Percentiles rank a stretch among this genome's conserved stretches.
Evolutionary conservation across 371 early-diverging fungal species (phyloP).

Genomic region (Massospora cicadina): DNA sequence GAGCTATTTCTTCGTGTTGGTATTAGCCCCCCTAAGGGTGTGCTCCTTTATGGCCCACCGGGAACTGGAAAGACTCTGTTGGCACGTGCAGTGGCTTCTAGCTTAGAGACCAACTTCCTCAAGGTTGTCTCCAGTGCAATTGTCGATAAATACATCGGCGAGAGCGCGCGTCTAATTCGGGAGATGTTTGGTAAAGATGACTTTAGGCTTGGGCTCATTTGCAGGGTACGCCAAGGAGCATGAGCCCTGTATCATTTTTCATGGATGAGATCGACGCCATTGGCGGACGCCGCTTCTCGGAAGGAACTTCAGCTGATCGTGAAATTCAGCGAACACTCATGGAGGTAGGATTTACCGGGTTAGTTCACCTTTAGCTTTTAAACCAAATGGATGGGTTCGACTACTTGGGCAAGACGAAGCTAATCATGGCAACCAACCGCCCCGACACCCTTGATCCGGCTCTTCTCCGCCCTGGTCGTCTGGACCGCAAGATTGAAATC

Average conservation of each 20-base stretch:
- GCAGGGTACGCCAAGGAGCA: conserved; percentile 93
- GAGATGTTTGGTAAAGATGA: conserved; percentile 86
- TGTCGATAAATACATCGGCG: conserved; percentile 99
- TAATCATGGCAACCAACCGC: conserved; percentile 99
- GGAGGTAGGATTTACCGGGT: conserved; percentile 34
- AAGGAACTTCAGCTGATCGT: conserved; percentile 98
- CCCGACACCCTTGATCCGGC: conserved; percentile 99
- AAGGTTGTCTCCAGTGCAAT: conserved; percentile 95
- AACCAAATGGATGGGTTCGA: conserved; percentile 99
- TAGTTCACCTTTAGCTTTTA: conserved; percentile 35
- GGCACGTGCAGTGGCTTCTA: conserved; percentile 95
- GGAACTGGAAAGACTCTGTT: conserved; percentile 85
- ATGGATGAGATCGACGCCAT: conserved; percentile 99
- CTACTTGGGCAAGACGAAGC: conserved; percentile 92
- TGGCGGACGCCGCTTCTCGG: conserved; percentile 97
- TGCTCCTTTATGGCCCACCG: conserved; percentile 97
- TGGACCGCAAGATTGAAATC: conserved; percentile 99
- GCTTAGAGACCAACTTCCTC: conserved; percentile 91
- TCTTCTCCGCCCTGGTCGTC: conserved; percentile 91
- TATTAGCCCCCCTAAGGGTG: conserved; percentile 94
- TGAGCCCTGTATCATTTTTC: conserved; percentile 99
- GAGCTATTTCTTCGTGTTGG: conserved; percentile 98
- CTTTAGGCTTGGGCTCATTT: not conserved
- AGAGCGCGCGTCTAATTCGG: conserved; percentile 89
- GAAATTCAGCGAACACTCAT: conserved; percentile 99